phyloP scores from a whole-genome alignment of 192 early-diverging fungal species.

The Entomortierella chlamydospora region DNA sequence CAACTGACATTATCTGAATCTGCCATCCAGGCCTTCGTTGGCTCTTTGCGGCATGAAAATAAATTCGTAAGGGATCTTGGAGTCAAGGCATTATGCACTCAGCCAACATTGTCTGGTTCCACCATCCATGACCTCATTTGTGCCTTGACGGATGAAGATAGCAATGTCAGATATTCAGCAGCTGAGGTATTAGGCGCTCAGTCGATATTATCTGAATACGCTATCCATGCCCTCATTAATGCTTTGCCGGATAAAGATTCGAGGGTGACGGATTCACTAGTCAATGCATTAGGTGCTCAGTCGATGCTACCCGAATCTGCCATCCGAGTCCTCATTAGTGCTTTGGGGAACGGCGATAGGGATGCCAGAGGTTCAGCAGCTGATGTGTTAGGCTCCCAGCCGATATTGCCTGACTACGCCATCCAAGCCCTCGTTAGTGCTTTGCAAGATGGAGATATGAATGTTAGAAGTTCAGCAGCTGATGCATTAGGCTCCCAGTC shows the following conservation, averaged over 20 bases:
- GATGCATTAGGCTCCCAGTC: background rate
- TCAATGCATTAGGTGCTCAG: background rate
- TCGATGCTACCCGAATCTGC: background rate
- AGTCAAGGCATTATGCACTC: too few species aligned
- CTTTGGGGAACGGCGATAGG: background rate
- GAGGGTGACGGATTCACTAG: too few species aligned
- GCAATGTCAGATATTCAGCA: background rate
- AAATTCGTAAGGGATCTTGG: too few species aligned
- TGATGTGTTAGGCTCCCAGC: background rate
- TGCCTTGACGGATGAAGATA: background rate
- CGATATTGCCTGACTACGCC: background rate
- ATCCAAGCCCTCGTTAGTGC: too few species aligned
- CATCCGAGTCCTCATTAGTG: background rate
- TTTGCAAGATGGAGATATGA: too few species aligned
- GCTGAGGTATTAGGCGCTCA: background rate
- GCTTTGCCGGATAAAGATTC: too few species aligned
- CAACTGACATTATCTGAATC: conserved; percentile 3
- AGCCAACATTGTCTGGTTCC: too few species aligned
- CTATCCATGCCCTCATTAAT: too few species aligned
- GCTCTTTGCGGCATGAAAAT: conserved; percentile 5
- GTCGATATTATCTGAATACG: too few species aligned
- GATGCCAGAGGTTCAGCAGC: background rate
- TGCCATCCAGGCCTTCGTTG: conserved; percentile 13
- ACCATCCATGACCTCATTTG: conserved; percentile 4
- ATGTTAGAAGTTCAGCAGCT: too few species aligned